Base-by-base conservation (phyloP, 352 stramenopile genomes). In the Phytophthora megakarya region DNA sequence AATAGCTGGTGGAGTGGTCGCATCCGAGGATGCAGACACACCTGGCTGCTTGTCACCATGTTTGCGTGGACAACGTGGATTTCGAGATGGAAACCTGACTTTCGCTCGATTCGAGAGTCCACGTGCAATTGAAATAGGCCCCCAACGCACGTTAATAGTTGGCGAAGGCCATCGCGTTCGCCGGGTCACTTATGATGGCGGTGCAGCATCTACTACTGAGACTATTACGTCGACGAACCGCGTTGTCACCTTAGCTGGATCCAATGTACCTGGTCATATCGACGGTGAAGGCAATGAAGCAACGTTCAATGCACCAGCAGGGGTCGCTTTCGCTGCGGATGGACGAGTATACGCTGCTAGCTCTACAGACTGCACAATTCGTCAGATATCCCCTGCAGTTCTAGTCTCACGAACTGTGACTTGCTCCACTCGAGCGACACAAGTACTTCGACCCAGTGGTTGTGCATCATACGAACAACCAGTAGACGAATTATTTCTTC, bases 381-480 rank as follows among this genome's bases (percentile, higher is more conserved):
- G 96, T 5, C 77, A 92, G 51, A 40, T 98, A 4, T 88, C 81
- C 2, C 86, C 84, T 10, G 78, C 93, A 13, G 64, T 73, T 0
- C 73, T 86, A 12, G 83, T 97, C 22, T 81, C 90, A 15, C 72
- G 81, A 15, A 33, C 61, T 8, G 61, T 95, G 6, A 84, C 73
- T 10, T 99, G 95, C 71, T 60, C 70, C 8, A 97, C 94, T 28
- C 80, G 72, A 42, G 67, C 95, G 3, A 73, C 83, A 0, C 80
- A 98, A 44, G 80, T 98, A 15, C 48, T 98, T 21, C 72, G 95
- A 10, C 96, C 96, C 0, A 97, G 88, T 30, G 95, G 96, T 7
- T 99, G 97, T 70, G 88, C 87, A 5, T 98, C 89, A 11, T 99
- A 99, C 67, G 95, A 98, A 25, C 80, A 86, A 25, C 89, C 92